Percentiles rank a stretch among this genome's conserved stretches.
Evolutionary conservation across 768 basidiomycete species (phyloP).

Genomic region (Agaricus sinodeliciosus): DNA sequence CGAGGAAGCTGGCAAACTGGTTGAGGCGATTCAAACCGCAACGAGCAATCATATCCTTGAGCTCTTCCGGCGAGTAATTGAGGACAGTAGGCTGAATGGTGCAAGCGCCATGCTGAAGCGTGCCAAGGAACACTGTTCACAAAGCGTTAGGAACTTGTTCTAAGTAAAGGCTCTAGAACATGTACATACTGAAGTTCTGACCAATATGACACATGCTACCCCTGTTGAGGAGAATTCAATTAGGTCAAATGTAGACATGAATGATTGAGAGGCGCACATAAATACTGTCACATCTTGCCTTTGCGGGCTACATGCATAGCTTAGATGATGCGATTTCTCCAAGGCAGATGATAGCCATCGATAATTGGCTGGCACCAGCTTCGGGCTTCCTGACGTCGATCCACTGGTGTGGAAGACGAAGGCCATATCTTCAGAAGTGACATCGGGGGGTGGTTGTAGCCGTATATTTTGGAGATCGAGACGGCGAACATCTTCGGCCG

Average conservation of each 20-base stretch:
- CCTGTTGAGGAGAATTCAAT: conserved; percentile 38
- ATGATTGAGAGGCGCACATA: conserved; percentile 46
- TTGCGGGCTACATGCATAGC: conserved; percentile 39
- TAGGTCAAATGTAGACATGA: conserved; percentile 19
- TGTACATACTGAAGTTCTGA: conserved; percentile 62
- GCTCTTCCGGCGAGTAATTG: conserved; percentile 60
- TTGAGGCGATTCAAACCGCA: conserved; percentile 70
- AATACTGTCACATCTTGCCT: conserved; percentile 64
- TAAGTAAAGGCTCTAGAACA: conserved; percentile 18
- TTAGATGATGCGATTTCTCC: conserved; percentile 51
- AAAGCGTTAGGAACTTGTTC: conserved; percentile 17
- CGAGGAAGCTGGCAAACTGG: conserved; percentile 68
- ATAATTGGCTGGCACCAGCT: conserved; percentile 67
- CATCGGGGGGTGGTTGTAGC: conserved; percentile 21
- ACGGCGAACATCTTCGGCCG: conserved; percentile 19
- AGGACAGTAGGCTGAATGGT: conserved; percentile 63
- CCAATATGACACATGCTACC: conserved; percentile 83
- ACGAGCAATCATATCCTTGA: conserved; percentile 62
- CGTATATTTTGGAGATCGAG: conserved; percentile 25
- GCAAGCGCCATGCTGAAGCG: conserved; percentile 67
- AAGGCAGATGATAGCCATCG: conserved; percentile 59
- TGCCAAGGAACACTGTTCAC: conserved; percentile 58
- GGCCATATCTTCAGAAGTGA: conserved; percentile 36
- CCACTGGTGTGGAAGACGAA: conserved; percentile 80
- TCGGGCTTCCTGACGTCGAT: conserved; percentile 79